Evolutionary conservation across 768 basidiomycete species (phyloP), one percentile per base, ranked within the genome.

Genomic region (Tremella fuciformis): DNA sequence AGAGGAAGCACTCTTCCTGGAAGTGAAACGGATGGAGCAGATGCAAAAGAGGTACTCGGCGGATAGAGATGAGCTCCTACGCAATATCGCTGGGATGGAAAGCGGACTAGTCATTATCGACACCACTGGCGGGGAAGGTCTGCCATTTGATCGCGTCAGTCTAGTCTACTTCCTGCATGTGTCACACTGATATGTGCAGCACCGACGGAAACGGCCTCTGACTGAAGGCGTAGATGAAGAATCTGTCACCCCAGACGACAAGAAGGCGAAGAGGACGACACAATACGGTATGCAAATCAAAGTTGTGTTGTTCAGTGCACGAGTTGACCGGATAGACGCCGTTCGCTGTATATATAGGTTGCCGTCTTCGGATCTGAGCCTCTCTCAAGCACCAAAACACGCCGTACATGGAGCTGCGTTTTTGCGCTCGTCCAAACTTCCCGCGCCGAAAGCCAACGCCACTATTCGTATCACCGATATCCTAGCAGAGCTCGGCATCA

Each of bases 1-100:
- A 74, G 96, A 98, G 80, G 93, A 97, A 68, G 88, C 90, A 8
- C 81, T 99, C 2, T 97, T 89, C 77, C 79, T 97, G 62, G 91
- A 97, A 76, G 83, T 94, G 50, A 92, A 93, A 71, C 85, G 90
- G n/a, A 82, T 99, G 50, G 93, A 97, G 74, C 94, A 97, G 78
- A 89, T 83, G 59, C 92, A 96, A 73, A 83, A 87, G 29, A 83
- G 82, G 53, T 97, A 92, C 80, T 88, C 87, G 78, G 85, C 84
- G 63, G 91, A 96, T 18, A 81, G 92, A 16, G 91, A 96, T 57
- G 89, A 90, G 44, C 82, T 97, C 22, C 81, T 97, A 60, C 83
- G 88, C 26, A 88, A 85, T 0, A 78, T 96, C 13, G 84, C 86
- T 22, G 92, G 92, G 3, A 84, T 91, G 50, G 92, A 96, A 59